phyloP scores from a whole-genome alignment of 1,139 yeast genomes.

The Pichia cactophila region DNA sequence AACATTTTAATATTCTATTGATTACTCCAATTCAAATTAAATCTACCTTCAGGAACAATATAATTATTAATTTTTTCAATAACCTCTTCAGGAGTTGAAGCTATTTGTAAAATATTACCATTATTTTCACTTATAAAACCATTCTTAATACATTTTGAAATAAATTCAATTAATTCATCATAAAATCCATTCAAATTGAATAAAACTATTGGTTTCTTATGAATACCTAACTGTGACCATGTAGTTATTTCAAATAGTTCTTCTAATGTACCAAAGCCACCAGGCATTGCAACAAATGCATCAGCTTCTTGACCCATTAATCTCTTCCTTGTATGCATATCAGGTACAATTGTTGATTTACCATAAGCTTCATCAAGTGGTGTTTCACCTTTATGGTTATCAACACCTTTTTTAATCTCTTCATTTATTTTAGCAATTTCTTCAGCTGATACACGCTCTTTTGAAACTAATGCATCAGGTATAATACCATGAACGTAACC shows the following conservation, averaged over 20 bases:
- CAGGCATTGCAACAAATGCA: slow-evolving; percentile 86
- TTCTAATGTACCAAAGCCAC: slow-evolving; percentile 88
- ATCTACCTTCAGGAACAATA: slow-evolving; percentile 65
- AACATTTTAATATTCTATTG: slow-evolving; percentile 16
- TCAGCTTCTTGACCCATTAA: slow-evolving; percentile 83
- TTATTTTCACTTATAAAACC: slow-evolving; percentile 68
- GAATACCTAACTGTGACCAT: slow-evolving; percentile 86
- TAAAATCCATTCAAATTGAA: slow-evolving; percentile 77
- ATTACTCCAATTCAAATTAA: slow-evolving; percentile 63
- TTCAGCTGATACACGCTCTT: slow-evolving; percentile 52
- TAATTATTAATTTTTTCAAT: slow-evolving; percentile 54
- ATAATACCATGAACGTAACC: slow-evolving; percentile 84
- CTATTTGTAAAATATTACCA: slow-evolving; percentile 63
- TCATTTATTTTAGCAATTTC: slow-evolving; percentile 40
- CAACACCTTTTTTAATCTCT: slow-evolving; percentile 38
- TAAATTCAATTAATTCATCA: slow-evolving; percentile 58
- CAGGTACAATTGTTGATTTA: slow-evolving; percentile 70
- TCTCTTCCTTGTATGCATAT: slow-evolving; percentile 86
- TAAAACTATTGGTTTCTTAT: slow-evolving; percentile 69
- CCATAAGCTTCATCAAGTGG: slow-evolving; percentile 64
- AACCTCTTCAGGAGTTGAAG: slow-evolving; percentile 60
- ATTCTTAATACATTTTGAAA: slow-evolving; percentile 45
- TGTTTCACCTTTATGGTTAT: slow-evolving; percentile 51
- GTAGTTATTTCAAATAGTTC: slow-evolving; percentile 87
- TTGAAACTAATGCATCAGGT: slow-evolving; percentile 71